Conservation (phyloP, 83 land plant species). For the Diphasiastrum complanatum region DNA sequence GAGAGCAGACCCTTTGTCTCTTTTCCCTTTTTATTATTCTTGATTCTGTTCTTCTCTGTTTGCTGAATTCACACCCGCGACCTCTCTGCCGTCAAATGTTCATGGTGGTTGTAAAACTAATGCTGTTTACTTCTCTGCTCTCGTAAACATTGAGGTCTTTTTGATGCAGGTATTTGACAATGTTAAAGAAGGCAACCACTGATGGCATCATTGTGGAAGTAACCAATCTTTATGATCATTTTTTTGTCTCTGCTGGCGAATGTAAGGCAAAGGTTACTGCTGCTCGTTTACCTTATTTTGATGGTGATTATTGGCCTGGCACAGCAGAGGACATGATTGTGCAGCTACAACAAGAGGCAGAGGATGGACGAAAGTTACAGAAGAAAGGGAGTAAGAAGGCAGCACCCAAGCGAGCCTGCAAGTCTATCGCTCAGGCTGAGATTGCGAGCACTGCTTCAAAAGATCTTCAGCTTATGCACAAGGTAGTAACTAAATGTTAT, state of each 20-base stretch:
- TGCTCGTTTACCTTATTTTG: slow-evolving; percentile 92
- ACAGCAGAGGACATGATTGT: slow-evolving; percentile 93
- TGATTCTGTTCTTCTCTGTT: neutral
- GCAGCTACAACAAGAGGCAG: slow-evolving; percentile 69
- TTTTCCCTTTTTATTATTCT: neutral
- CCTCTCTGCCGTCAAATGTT: too few relatives aligned
- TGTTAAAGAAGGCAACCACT: slow-evolving; percentile 75
- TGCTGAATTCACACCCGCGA: too few relatives aligned
- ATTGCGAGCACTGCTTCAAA: slow-evolving; percentile 79
- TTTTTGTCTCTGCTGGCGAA: slow-evolving; percentile 71
- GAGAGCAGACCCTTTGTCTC: too few relatives aligned
- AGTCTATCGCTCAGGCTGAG: slow-evolving; percentile 75
- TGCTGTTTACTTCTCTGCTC: too few relatives aligned
- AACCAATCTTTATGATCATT: slow-evolving; percentile 86
- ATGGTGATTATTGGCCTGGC: slow-evolving; percentile 99
- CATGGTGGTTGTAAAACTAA: too few relatives aligned
- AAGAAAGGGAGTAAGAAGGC: slow-evolving; percentile 82
- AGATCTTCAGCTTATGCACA: slow-evolving; percentile 81
- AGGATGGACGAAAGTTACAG: slow-evolving; percentile 59
- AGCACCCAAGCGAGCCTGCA: slow-evolving; percentile 74
- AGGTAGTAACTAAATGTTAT: too few relatives aligned
- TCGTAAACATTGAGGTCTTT: too few relatives aligned
- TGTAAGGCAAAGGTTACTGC: slow-evolving; percentile 91
- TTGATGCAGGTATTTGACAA: slow-evolving; percentile 68
- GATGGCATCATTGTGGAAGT: slow-evolving; percentile 83